Conservation (phyloP, 345 rosid species). For the Aurinia saxatilis region DNA sequence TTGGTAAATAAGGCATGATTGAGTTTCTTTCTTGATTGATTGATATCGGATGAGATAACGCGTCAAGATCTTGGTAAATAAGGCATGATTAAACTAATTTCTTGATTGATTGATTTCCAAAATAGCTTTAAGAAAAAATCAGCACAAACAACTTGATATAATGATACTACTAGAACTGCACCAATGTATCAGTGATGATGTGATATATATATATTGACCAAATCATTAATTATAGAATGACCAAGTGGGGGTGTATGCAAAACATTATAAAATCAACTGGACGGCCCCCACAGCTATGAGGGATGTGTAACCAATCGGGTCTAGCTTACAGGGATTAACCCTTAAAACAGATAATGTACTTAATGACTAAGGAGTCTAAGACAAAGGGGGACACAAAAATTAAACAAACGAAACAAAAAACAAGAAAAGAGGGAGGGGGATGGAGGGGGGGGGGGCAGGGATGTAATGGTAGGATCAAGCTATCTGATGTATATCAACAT, state of each 20-base stretch:
- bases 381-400: background rate
- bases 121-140: slow-evolving; percentile 9
- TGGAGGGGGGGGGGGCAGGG: background rate
- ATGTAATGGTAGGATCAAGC: background rate
- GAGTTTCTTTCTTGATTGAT: too few species aligned
- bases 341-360: too few species aligned
- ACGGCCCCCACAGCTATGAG: background rate
- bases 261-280: too few species aligned
- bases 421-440: background rate
- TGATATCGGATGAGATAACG: too few species aligned
- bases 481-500: slow-evolving; percentile 5
- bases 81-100: too few species aligned
- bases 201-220: slow-evolving; percentile 9
- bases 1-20: too few species aligned
- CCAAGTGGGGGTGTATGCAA: too few species aligned
- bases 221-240: background rate
- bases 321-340: background rate
- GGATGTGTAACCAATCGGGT: background rate
- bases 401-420: too few species aligned
- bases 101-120: too few species aligned
- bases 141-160: slow-evolving; percentile 13
- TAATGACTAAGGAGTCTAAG: background rate
- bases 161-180: background rate
- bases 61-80: too few species aligned
- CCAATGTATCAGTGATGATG: background rate